Conservation (phyloP, 257 asterid genomes). For the Solanum commersonii region DNA sequence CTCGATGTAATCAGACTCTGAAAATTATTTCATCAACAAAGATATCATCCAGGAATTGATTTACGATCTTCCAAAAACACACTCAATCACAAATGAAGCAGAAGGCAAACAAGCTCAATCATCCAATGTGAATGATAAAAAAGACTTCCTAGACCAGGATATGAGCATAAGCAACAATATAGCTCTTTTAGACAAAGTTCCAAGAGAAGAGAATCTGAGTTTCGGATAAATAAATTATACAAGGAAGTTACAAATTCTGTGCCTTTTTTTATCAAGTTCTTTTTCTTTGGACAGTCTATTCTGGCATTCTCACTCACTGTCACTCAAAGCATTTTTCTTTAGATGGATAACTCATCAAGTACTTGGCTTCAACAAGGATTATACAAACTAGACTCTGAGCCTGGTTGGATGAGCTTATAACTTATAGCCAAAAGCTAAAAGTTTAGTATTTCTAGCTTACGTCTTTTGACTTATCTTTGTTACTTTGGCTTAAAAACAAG, state of each 20-base stretch:
- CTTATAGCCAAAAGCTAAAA: not conserved
- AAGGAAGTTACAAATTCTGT: not conserved
- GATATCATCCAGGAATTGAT: not conserved
- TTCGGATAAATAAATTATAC: not conserved
- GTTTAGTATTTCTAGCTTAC: not conserved
- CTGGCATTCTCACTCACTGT: not conserved
- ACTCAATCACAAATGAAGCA: not conserved
- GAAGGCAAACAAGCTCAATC: not conserved
- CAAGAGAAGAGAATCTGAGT: not conserved
- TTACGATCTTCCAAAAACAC: not conserved
- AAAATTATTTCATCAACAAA: not conserved
- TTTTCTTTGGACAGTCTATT: not conserved
- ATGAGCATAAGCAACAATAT: not conserved
- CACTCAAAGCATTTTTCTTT: not conserved
- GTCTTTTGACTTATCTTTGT: not conserved
- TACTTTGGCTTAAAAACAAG: not conserved
- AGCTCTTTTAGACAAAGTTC: not conserved
- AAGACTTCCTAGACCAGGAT: not conserved
- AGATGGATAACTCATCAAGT: not conserved
- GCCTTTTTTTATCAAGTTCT: not conserved
- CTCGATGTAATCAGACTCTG: not conserved
- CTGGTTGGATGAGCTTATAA: not conserved
- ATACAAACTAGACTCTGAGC: not conserved
- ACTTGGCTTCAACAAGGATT: not conserved
- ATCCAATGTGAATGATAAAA: not conserved